Evolutionary conservation across 495 filamentous ascomycete species (phyloP).

Genomic region (Penicillium argentinense): DNA sequence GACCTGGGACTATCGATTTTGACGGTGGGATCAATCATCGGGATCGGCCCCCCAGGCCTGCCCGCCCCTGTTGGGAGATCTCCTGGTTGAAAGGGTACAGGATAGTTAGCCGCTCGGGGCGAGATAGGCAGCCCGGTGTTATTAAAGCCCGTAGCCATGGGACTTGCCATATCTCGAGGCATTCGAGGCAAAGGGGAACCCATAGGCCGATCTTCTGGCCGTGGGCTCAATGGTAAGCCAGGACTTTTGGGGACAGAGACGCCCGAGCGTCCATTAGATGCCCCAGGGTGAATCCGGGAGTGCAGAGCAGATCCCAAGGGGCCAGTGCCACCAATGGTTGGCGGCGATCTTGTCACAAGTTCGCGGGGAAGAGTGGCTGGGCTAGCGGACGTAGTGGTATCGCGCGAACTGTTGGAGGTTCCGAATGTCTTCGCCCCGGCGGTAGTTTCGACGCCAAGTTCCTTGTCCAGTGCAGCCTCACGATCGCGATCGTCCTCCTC

Average conservation of each 20-base stretch:
- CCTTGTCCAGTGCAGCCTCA: slow-evolving; percentile 61
- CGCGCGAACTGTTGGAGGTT: slow-evolving; percentile 6
- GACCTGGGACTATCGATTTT: slow-evolving; percentile 38
- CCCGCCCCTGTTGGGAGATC: slow-evolving; percentile 5
- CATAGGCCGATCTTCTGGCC: slow-evolving; percentile 73
- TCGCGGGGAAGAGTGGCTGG: slow-evolving; percentile 24
- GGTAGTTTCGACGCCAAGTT: slow-evolving; percentile 66
- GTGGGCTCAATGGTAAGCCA: slow-evolving; percentile 83
- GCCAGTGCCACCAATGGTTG: slow-evolving; percentile 26
- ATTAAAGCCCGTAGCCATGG: slow-evolving; percentile 57
- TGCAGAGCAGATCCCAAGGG: slow-evolving; percentile 39
- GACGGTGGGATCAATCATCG: slow-evolving; percentile 43
- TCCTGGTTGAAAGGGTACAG: slow-evolving; percentile 59
- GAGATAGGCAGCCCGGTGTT: slow-evolving; percentile 66
- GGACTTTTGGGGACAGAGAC: slow-evolving; percentile 72
- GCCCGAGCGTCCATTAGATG: slow-evolving; percentile 30
- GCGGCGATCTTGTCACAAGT: slow-evolving; percentile 26
- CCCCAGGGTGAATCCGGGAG: slow-evolving; percentile 24
- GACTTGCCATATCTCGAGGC: slow-evolving; percentile 48
- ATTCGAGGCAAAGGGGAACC: slow-evolving; percentile 70
- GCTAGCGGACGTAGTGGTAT: slow-evolving; percentile 15
- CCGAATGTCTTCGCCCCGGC: slow-evolving; percentile 50
- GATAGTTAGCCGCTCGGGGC: slow-evolving; percentile 66
- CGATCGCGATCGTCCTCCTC: slow-evolving; percentile 85
- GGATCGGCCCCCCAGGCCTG: slow-evolving; percentile 23